phyloP scores from a whole-genome alignment of 768 basidiomycete genomes.

The Galerina sulciceps region DNA sequence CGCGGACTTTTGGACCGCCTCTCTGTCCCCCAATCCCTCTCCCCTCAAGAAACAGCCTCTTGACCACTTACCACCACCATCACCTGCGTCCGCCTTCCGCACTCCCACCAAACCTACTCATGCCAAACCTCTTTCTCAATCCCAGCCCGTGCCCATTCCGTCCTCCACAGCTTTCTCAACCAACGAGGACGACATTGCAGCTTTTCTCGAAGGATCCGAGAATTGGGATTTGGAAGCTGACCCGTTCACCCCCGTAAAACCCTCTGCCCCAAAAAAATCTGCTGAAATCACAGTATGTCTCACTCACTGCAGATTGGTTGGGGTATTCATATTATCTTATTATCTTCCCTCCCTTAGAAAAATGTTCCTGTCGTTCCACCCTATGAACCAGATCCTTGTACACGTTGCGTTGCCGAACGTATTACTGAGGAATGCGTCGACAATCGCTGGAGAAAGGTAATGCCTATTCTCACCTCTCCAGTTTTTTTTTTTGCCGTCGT shows the following conservation, averaged over 20 bases:
- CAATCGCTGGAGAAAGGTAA: conserved; percentile 46
- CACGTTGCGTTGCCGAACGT: conserved; percentile 59
- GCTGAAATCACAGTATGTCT: neutral
- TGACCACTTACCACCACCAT: conserved; percentile 9
- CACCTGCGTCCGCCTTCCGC: conserved; percentile 11
- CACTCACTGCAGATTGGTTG: neutral
- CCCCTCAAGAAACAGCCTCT: conserved; percentile 26
- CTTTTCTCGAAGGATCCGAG: conserved; percentile 67
- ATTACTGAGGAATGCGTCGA: conserved; percentile 40
- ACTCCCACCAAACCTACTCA: neutral
- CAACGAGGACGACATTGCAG: conserved; percentile 41
- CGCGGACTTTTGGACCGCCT: conserved; percentile 50
- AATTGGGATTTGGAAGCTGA: conserved; percentile 73
- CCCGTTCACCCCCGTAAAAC: conserved; percentile 55
- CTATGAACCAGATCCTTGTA: conserved; percentile 40
- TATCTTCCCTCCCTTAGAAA: neutral
- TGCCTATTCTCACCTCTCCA: conserved; percentile 1
- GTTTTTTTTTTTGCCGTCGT: neutral
- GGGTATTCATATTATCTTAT: neutral
- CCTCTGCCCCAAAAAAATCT: conserved; percentile 5
- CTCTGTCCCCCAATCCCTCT: conserved; percentile 39
- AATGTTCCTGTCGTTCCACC: conserved; percentile 8
- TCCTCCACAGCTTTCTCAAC: conserved; percentile 22
- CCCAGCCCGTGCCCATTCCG: conserved; percentile 6
- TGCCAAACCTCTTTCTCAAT: neutral